These are phyloP conservation scores for Casuarina equisetifolia DNA, from an alignment of 306 rosid species.

Conservation along the genomic window DNA sequence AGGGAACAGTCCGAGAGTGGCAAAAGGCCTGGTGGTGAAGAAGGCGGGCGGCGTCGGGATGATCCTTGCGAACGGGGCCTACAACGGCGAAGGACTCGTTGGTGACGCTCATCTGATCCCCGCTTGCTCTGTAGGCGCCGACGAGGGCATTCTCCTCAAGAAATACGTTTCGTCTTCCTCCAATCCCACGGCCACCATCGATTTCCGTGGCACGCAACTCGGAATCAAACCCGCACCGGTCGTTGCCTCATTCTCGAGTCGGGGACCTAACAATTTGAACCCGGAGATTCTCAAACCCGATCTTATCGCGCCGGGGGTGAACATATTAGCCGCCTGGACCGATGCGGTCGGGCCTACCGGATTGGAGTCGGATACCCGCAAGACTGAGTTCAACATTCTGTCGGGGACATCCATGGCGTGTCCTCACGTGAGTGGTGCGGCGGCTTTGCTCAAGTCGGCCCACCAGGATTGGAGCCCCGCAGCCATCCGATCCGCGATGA, in stretches of 20 bases:
- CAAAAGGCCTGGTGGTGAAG: constrained; percentile 77
- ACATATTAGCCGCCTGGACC: constrained; percentile 86
- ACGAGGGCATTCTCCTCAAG: constrained; percentile 64
- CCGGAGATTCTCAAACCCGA: constrained; percentile 87
- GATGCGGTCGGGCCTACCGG: constrained; percentile 85
- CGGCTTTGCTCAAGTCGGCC: constrained; percentile 80
- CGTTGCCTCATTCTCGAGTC: constrained; percentile 73
- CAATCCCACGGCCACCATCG: constrained; percentile 66
- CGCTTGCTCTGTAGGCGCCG: constrained; percentile 71
- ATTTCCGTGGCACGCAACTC: constrained; percentile 69
- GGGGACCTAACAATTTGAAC: constrained; percentile 74
- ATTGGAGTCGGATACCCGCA: constrained; percentile 53
- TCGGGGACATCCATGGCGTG: constrained; percentile 95
- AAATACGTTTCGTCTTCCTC: constrained; percentile 49
- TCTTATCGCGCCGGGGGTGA: constrained; percentile 82
- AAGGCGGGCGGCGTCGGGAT: constrained; percentile 89
- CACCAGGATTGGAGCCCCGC: constrained; percentile 95
- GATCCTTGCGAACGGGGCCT: constrained; percentile 73
- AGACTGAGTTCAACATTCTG: constrained; percentile 73
- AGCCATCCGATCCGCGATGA: constrained; percentile 78
- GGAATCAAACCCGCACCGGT: constrained; percentile 94
- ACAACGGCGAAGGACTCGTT: constrained; percentile 83
- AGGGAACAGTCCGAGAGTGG: constrained; percentile 80
- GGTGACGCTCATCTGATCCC: constrained; percentile 87
- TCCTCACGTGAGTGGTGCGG: constrained; percentile 93